Base-by-base conservation (phyloP, 2,329 filamentous ascomycete species). In the Podosphaera aphanis region DNA sequence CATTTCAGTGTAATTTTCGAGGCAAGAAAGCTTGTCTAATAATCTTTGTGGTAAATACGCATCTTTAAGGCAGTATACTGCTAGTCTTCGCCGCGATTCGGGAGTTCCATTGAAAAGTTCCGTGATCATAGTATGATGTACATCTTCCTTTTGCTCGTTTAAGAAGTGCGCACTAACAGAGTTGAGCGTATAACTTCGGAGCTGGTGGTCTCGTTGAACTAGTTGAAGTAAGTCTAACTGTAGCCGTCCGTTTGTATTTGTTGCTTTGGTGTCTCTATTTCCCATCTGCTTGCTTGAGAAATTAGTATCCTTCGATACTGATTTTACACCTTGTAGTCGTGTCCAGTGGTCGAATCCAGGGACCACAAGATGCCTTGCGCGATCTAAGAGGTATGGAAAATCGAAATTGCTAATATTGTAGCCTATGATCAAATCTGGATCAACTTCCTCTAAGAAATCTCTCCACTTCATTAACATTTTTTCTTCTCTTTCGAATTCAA, bases 1-100 rank as follows among this genome's bases (percentile, higher is more conserved):
- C 90, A 98, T 98, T 64, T 98, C 90, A 0, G 90, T 95, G 58
- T 95, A 95, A 60, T 98, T 98, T 63, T 93, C 82, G n/a, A 98
- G 68, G 63, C 90, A 95, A 59, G 93, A 95, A 21, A 98, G 69
- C 62, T 98, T 98, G 59, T 98, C 90, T 77, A 98, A 86, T 44
- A 98, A 63, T 49, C 92, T 69, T 58, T 95, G 86, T 1, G 90
- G 90, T 2, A 98, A 69, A 56, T 93, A 98, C 0, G 90, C 90
- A 65, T 98, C 92, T 63, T 98, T 98, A 52, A 98, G 64, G 63
- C 90, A 98, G 66, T 98, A 98, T 1, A 98, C 74, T 1, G 90
- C 90, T 43, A 98, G 65, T 63, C 90, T 78, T 55, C 92, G 76
- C 52, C 90, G 69, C 3, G 88, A 93, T 59, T 98, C 90, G 0